Evolutionary conservation across 1,284 basidiomycete genomes (phyloP).

Genomic region (Ganoderma lucidum): DNA sequence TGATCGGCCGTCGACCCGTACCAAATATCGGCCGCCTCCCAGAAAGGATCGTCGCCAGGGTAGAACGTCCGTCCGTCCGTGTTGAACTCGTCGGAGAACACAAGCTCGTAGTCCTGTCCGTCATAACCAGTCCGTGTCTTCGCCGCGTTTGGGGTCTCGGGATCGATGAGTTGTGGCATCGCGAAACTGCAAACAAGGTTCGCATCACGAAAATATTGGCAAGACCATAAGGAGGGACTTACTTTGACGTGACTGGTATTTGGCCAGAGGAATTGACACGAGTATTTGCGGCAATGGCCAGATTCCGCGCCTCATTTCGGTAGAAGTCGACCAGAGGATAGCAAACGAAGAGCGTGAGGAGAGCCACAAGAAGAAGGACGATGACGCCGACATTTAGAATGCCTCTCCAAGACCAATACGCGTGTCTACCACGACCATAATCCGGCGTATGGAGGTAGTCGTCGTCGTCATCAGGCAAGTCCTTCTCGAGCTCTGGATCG

Average conservation of each 20-base stretch:
- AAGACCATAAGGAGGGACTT: slow-evolving; percentile 18
- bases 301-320: slow-evolving; percentile 53
- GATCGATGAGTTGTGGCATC: slow-evolving; percentile 72
- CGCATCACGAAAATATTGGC: background rate
- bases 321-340: slow-evolving; percentile 79
- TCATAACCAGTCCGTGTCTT: slow-evolving; percentile 72
- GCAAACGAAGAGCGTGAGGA: slow-evolving; percentile 74
- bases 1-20: slow-evolving; percentile 74
- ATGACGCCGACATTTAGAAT: slow-evolving; percentile 59
- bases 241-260: slow-evolving; percentile 39
- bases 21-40: slow-evolving; percentile 76
- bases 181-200: slow-evolving; percentile 46
- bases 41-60: slow-evolving; percentile 75
- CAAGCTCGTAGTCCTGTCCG: slow-evolving; percentile 66
- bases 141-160: slow-evolving; percentile 66
- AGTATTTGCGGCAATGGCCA: slow-evolving; percentile 68
- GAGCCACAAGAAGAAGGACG: slow-evolving; percentile 47
- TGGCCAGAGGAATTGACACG: slow-evolving; percentile 74
- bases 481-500: slow-evolving; percentile 68
- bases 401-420: slow-evolving; percentile 50
- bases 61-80: slow-evolving; percentile 74
- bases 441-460: slow-evolving; percentile 63
- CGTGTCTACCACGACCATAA: slow-evolving; percentile 42
- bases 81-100: slow-evolving; percentile 90
- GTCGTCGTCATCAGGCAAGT: slow-evolving; percentile 70